Evolutionary conservation across 2,329 filamentous ascomycete genomes (phyloP).

Genomic region (Phyllosticta paracitricarpa): DNA sequence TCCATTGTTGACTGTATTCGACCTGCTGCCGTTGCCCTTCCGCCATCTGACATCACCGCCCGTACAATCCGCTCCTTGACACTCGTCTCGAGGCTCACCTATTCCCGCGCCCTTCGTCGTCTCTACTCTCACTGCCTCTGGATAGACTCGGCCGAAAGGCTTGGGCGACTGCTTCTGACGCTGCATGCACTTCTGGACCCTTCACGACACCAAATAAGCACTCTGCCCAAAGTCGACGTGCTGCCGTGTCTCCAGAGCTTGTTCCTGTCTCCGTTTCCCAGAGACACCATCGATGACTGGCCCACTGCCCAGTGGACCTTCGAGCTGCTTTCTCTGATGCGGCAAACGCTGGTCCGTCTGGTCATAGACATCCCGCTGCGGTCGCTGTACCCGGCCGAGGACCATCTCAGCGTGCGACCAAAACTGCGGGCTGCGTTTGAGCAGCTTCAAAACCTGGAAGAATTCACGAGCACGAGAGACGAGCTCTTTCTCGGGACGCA

Average conservation of each 20-base stretch:
- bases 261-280: constrained; percentile 21
- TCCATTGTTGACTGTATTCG: constrained; percentile 19
- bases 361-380: constrained; percentile 41
- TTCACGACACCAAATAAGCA: constrained; percentile 9
- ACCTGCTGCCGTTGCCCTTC: constrained; percentile 18
- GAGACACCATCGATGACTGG: constrained; percentile 32
- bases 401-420: constrained; percentile 28
- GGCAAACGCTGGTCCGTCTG: constrained; percentile 33
- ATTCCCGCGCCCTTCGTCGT: constrained; percentile 31
- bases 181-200: constrained; percentile 14
- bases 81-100: constrained; percentile 34
- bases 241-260: constrained; percentile 26
- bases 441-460: constrained; percentile 35
- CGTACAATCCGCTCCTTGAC: constrained; percentile 38
- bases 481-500: constrained; percentile 33
- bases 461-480: constrained; percentile 40
- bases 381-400: constrained; percentile 33
- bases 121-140: constrained; percentile 39
- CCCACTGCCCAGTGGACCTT: constrained; percentile 32
- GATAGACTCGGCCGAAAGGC: constrained; percentile 27
- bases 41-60: constrained; percentile 31
- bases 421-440: constrained; percentile 38
- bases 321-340: constrained; percentile 34
- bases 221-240: constrained; percentile 3
- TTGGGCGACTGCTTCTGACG: constrained; percentile 19